Conservation (phyloP, 169 alveolate genomes). For the Pseudocohnilembus persalinus region DNA sequence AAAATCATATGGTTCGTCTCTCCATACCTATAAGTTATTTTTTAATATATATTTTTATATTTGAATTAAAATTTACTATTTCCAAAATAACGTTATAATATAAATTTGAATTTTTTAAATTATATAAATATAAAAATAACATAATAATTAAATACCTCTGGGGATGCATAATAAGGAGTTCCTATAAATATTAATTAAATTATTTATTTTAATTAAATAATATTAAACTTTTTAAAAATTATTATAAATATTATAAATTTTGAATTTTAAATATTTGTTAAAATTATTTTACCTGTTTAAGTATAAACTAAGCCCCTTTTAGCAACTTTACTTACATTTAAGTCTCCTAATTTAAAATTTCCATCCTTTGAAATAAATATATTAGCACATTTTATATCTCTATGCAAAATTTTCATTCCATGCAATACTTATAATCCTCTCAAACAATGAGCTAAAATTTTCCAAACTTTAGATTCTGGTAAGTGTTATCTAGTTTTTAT, state of each 20-base stretch:
- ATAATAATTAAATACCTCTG: not conserved
- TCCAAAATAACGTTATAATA: no score
- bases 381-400: slow-evolving; percentile 72
- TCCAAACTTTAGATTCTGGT: slow-evolving; percentile 64
- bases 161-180: slow-evolving; percentile 33
- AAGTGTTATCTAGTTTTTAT: slow-evolving; percentile 42
- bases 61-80: no score
- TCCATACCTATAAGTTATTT: slow-evolving; percentile 59
- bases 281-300: slow-evolving; percentile 72
- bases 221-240: no score
- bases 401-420: slow-evolving; percentile 68
- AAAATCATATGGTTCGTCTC: slow-evolving; percentile 66
- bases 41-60: no score
- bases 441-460: slow-evolving; percentile 56
- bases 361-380: slow-evolving; percentile 58
- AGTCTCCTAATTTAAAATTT: slow-evolving; percentile 54
- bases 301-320: slow-evolving; percentile 65
- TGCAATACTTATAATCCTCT: slow-evolving; percentile 77
- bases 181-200: no score
- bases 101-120: no score
- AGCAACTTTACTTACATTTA: slow-evolving; percentile 58
- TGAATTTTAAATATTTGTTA: no score
- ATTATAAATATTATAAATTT: no score
- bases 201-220: no score
- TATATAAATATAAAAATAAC: no score